Evolutionary conservation across 2,329 filamentous ascomycete genomes (phyloP).

Genomic region (Colletotrichum acutatum): DNA sequence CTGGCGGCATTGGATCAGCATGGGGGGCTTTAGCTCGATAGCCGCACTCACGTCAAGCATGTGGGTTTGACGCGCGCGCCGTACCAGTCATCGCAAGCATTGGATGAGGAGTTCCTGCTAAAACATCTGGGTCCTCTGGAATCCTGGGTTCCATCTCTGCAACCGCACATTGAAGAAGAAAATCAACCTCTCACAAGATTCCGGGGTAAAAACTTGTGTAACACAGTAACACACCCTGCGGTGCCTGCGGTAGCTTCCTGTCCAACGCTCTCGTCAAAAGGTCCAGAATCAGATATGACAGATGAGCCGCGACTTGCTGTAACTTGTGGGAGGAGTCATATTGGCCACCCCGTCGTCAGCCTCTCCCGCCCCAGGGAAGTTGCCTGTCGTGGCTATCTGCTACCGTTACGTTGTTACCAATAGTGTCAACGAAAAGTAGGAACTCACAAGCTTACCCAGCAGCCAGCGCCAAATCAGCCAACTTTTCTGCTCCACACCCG

Average conservation of each 20-base stretch:
- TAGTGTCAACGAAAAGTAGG: constrained; percentile 7
- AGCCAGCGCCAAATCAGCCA: constrained; percentile 18
- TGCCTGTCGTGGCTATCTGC: constrained; percentile 25
- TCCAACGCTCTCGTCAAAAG: neutral
- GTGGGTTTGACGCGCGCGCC: constrained; percentile 4
- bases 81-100: constrained; percentile 11
- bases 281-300: constrained; percentile 19
- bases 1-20: neutral
- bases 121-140: neutral
- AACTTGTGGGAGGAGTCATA: constrained; percentile 11
- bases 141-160: constrained; percentile 5
- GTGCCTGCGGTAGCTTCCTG: neutral
- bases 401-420: neutral
- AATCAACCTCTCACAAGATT: constrained; percentile 15
- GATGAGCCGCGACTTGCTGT: constrained; percentile 9
- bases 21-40: neutral
- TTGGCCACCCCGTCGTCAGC: constrained; percentile 11
- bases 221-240: neutral
- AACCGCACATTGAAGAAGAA: constrained; percentile 4
- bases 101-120: neutral
- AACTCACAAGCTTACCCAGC: constrained; percentile 16
- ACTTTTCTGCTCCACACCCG: constrained; percentile 31
- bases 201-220: constrained; percentile 9
- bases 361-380: constrained; percentile 23
- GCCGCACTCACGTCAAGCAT: constrained; percentile 5